These are phyloP conservation scores for Calonectria hawksworthii DNA, from an alignment of 2,329 filamentous ascomycete species.

Conservation along the genomic window DNA sequence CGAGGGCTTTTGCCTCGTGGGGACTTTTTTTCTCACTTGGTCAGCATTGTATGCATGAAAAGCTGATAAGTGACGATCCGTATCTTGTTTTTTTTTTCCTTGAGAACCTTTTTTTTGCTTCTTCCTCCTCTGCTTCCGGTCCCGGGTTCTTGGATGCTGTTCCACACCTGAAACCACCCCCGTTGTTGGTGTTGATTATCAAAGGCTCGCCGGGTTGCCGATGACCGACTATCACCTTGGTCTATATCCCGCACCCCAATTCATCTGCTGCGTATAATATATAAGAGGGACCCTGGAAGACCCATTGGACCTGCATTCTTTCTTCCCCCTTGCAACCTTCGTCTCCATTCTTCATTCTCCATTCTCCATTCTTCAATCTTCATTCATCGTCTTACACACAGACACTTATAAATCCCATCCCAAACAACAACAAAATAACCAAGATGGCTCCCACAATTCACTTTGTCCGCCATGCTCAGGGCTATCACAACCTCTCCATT, in stretches of 20 bases:
- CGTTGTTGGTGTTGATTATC: background rate
- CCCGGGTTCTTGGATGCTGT: background rate
- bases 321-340: background rate
- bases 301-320: background rate
- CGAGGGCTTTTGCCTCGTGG: constrained; percentile 18
- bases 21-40: background rate
- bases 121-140: background rate
- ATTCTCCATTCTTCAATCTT: background rate
- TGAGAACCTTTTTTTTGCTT: background rate
- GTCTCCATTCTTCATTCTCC: background rate
- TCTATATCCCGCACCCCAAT: constrained; percentile 15
- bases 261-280: background rate
- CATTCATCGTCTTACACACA: background rate
- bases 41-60: background rate
- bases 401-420: background rate
- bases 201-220: constrained; percentile 9
- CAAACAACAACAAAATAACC: background rate
- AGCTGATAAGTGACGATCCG: background rate
- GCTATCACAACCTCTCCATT: constrained; percentile 82
- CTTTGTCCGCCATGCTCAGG: constrained; percentile 81
- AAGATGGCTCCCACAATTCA: constrained; percentile 70
- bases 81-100: background rate
- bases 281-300: background rate
- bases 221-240: background rate
- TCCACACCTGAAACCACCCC: background rate